Conservation (phyloP, 345 rosid genomes). For the Camelina sativa region DNA sequence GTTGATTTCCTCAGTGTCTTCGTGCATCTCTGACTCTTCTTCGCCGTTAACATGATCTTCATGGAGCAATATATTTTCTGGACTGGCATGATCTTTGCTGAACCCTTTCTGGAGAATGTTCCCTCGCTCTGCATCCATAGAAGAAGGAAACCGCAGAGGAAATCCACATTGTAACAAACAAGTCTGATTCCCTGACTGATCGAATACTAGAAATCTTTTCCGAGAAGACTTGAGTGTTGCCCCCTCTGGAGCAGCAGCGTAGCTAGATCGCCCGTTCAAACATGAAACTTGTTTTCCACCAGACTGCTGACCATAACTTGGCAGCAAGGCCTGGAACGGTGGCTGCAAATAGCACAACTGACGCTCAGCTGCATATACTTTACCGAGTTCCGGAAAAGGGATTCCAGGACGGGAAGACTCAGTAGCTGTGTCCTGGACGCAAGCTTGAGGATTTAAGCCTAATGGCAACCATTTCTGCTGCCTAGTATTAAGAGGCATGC, state of each 20-base stretch:
- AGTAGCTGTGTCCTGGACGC: conserved; percentile 50
- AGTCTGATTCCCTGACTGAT: conserved; percentile 71
- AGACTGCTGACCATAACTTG: conserved; percentile 37
- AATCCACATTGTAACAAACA: conserved; percentile 52
- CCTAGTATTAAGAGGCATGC: conserved; percentile 50
- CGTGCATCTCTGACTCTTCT: conserved; percentile 79
- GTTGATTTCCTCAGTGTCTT: conserved; percentile 92
- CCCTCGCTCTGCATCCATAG: conserved; percentile 36
- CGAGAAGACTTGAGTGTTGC: conserved; percentile 36
- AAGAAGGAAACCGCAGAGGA: conserved; percentile 43
- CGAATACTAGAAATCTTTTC: conserved; percentile 63
- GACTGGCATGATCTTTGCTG: conserved; percentile 39
- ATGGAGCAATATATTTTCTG: conserved; percentile 33
- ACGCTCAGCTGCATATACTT: conserved; percentile 46
- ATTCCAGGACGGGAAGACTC: conserved; percentile 41
- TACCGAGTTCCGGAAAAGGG: conserved; percentile 47
- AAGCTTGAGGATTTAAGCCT: conserved; percentile 42
- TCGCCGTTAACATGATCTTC: conserved; percentile 51
- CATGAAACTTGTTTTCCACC: conserved; percentile 41
- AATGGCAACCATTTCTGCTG: conserved; percentile 55
- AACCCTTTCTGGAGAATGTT: conserved; percentile 37
- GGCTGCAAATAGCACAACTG: conserved; percentile 50
- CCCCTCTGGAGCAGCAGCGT: conserved; percentile 34
- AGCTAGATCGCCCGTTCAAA: conserved; percentile 34
- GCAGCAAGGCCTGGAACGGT: conserved; percentile 44